Base-by-base conservation (phyloP, 495 filamentous ascomycete genomes). In the Trichoderma erinaceum region DNA sequence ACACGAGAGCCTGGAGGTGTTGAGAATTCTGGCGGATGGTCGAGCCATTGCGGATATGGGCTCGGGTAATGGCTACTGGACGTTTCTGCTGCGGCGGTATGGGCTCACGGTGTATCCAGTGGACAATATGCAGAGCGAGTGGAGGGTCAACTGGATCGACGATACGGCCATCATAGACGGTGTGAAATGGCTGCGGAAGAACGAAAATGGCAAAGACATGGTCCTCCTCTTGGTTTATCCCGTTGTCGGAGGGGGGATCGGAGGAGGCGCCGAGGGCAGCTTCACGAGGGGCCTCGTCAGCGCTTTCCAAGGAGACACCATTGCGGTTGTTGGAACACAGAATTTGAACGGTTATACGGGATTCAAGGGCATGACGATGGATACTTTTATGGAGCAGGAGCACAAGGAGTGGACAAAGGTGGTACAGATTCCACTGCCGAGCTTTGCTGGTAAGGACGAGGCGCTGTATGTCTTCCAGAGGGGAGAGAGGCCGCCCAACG, bases 331-430 rank as follows among this genome's bases (percentile, higher is more conserved):
- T 1, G 86, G 87, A n/a, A 88, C 87, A 63, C 85, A 88, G 77
- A 88, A 88, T 73, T 67, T 63, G 63, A 88, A 85, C 70, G 83
- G 87, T n/a, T 89, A 87, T 70, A 90, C 87, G 4, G 85, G 76
- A 7, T 89, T 89, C 70, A 75, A 72, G 25, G 78, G 79, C 50
- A 70, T 76, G 74, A 84, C 79, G 18, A 80, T 87, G 70, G 83
- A 85, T 69, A 81, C 83, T 68, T 88, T 81, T 72, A 81, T 89
- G 73, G 76, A 70, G 67, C 72, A 73, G 29, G 80, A 86, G 75
- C 80, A 78, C 44, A 32, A 52, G 48, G 68, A 52, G 52, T 84
- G 77, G 75, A 68, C 69, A 61, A 78, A 78, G 72, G 73, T 79
- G 3, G 78, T 78, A 12, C 81, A 83, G 74, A 70, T 84, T 38